Evolutionary conservation across 2,329 filamentous ascomycete species (phyloP), one percentile per base, ranked within the genome.

Genomic region (Xylariaceae sp.): DNA sequence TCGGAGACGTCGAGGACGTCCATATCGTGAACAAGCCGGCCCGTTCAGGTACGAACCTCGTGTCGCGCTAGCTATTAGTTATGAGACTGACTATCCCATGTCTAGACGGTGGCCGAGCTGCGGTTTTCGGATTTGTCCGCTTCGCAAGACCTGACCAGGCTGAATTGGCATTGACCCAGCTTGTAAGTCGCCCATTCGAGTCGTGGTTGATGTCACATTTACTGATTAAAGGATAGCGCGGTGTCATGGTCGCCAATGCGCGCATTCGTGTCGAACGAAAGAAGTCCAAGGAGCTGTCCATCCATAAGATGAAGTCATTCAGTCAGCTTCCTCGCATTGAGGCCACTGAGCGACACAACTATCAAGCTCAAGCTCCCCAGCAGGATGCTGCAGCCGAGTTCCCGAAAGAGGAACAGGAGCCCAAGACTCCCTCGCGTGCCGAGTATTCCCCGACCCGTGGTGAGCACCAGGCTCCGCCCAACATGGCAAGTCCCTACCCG

Each of bases 61-160:
- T 9, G 8, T 19, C 24, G n/a, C 6, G 6, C 24, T 6, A 6
- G 24, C 8, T 23, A 6, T 11, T 26, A 14, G 5, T 6, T 26
- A 11, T 26, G 24, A 26, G 29, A n/a, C n/a, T 19, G 13, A 21
- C 41, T 36, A 21, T 29, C 18, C 7, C 13, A 17, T 17, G 34
- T 13, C 29, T 37, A 52, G 46, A 42, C 32, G 42, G 42, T 18
- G 42, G 36, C 10, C 36, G 42, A 11, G 29, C 47, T 5, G 46
- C 42, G 2, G 43, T 49, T 3, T 59, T 60, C 32, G 56, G 50
- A 4, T 61, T 60, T 29, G 52, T 68, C 4, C 63, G 67, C 43
- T 68, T 62, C 32, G 41, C 38, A 3, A 53, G 54, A 3, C 52
- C 56, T 4, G 55, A 64, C 34, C 45, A 54, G 23, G 58, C 60